A percentile compares a stretch with the other conserved stretches of the same genome.
Evolutionary conservation across 768 basidiomycete genomes (phyloP).

Genomic region (Agrocybe chaxingu): DNA sequence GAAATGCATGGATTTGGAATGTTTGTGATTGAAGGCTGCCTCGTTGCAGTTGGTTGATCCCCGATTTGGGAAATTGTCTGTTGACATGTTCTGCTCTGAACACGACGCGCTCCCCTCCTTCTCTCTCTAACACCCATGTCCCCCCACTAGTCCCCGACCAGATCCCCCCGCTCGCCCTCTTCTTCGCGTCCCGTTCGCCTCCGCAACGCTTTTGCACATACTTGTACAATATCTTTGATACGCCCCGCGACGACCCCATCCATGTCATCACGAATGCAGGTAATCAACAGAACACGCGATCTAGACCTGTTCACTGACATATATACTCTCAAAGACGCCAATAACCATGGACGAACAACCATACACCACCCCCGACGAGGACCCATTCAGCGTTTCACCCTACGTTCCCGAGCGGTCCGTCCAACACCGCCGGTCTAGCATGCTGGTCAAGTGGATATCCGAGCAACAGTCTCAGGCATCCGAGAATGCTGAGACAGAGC

Average conservation of each 20-base stretch:
- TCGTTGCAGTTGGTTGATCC: constrained; percentile 31
- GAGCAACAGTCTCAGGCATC: constrained; percentile 36
- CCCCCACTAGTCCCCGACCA: constrained; percentile 3
- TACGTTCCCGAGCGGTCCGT: constrained; percentile 21
- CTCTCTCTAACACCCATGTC: constrained; percentile 17
- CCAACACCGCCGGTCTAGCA: constrained; percentile 42
- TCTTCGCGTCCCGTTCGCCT: background rate
- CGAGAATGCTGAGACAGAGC: background rate
- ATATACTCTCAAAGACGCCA: constrained; percentile 4
- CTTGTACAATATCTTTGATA: constrained; percentile 7
- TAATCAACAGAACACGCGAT: too few relatives aligned
- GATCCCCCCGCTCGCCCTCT: constrained; percentile 1
- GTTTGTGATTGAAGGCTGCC: constrained; percentile 20
- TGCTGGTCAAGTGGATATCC: constrained; percentile 53
- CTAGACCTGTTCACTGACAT: background rate
- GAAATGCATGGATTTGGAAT: constrained; percentile 6
- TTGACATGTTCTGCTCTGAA: constrained; percentile 20
- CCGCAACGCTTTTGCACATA: too few relatives aligned
- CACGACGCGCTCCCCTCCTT: constrained; percentile 24
- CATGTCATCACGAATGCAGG: background rate
- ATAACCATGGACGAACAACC: constrained; percentile 35
- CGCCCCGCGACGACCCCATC: constrained; percentile 11
- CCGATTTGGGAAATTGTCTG: constrained; percentile 27
- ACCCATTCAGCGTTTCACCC: constrained; percentile 44
- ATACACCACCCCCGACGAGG: constrained; percentile 50